A percentile compares a stretch with the other conserved stretches of the same genome.
Evolutionary conservation across 805 yeast genomes (phyloP).

Genomic region (Ogataea siamensis): DNA sequence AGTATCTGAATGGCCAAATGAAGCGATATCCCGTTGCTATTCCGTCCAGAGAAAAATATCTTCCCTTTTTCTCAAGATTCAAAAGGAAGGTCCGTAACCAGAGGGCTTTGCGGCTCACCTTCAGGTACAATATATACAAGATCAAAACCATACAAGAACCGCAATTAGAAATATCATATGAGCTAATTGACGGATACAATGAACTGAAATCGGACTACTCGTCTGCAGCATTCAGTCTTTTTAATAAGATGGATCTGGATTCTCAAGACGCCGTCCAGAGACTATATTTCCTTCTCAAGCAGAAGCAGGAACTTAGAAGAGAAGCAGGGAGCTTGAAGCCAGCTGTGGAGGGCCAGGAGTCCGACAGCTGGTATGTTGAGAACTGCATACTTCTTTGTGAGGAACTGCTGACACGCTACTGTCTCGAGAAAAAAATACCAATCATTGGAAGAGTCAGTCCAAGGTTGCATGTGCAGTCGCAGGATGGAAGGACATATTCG

Average conservation of each 20-base stretch:
- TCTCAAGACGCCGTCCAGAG: constrained; percentile 19
- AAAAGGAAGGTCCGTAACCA: constrained; percentile 8
- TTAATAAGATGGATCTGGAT: constrained; percentile 7
- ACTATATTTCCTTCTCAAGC: constrained; percentile 24
- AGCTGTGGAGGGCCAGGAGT: constrained; percentile 4
- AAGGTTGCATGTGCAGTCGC: constrained; percentile 17
- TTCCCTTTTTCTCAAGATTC: constrained; percentile 14
- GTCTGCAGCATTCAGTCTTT: constrained; percentile 9
- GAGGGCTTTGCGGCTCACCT: constrained; percentile 11
- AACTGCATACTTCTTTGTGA: constrained; percentile 32
- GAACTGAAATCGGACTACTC: constrained; percentile 4
- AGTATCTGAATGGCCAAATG: constrained; percentile 14
- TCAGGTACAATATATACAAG: constrained; percentile 11
- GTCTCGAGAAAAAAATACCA: constrained; percentile 25
- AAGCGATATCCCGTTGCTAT: constrained; percentile 19
- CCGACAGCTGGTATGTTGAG: constrained; percentile 22
- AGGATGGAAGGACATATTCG: constrained; percentile 32
- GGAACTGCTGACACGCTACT: constrained; percentile 32
- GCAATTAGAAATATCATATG: constrained; percentile 4
- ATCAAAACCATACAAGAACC: constrained; percentile 1
- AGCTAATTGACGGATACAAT: constrained; percentile 8
- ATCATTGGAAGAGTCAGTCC: constrained; percentile 30
- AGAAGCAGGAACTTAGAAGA: constrained; percentile 23
- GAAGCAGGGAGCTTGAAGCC: constrained; percentile 20
- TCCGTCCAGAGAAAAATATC: constrained; percentile 1